Evolutionary conservation across 2,329 filamentous ascomycete genomes (phyloP).

Genomic region (Endocalyx cinctus): DNA sequence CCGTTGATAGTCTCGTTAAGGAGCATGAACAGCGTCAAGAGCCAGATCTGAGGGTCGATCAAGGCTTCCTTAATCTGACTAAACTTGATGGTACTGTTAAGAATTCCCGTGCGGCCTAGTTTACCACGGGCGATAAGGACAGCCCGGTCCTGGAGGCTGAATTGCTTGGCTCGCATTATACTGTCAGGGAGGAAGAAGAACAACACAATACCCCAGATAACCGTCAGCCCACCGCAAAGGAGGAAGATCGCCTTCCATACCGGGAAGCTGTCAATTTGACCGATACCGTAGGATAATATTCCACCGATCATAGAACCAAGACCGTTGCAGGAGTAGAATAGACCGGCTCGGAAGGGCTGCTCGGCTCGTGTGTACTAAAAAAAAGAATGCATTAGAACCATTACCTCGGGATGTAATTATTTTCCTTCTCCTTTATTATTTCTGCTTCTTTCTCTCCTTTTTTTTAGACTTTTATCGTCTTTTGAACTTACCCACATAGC

Average conservation of each 20-base stretch:
- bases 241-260: conserved; percentile 38
- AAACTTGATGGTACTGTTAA: conserved; percentile 44
- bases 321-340: conserved; percentile 13
- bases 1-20: conserved; percentile 20
- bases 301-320: conserved; percentile 11
- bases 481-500: background rate
- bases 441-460: too few species aligned
- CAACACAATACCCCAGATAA: conserved; percentile 49
- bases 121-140: conserved; percentile 49
- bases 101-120: conserved; percentile 47
- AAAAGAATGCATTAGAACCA: background rate
- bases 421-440: too few species aligned
- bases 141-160: conserved; percentile 50
- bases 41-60: conserved; percentile 54
- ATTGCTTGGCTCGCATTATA: conserved; percentile 57
- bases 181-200: conserved; percentile 57
- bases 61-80: conserved; percentile 43
- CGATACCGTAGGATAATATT: conserved; percentile 14
- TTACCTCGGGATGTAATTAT: too few species aligned
- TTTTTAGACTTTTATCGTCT: background rate
- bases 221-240: conserved; percentile 52
- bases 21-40: conserved; percentile 49
- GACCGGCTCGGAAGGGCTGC: conserved; percentile 24
- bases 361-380: conserved; percentile 28
- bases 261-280: conserved; percentile 1